phyloP scores from a whole-genome alignment of 257 asterid genomes.

The Fraxinus excelsior region DNA sequence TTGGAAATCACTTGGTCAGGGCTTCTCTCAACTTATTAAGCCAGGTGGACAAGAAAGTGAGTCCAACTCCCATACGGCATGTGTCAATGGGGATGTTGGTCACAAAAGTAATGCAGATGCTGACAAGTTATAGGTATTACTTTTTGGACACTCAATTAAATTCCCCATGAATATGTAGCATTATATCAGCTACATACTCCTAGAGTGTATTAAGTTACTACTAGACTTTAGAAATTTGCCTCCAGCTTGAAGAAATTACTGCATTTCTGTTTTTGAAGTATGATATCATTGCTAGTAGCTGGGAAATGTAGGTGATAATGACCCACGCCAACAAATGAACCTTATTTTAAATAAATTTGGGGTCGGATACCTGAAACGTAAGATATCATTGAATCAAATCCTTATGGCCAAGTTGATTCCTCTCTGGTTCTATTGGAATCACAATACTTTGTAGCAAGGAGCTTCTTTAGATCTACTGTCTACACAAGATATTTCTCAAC shows the following conservation, averaged over 20 bases:
- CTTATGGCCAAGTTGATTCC: too few relatives aligned
- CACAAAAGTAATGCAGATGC: conserved; percentile 31
- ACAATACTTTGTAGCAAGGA: too few relatives aligned
- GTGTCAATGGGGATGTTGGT: conserved; percentile 30
- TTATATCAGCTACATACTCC: too few relatives aligned
- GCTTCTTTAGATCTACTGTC: too few relatives aligned
- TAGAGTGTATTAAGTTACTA: neutral
- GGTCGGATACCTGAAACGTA: neutral
- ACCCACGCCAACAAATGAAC: neutral
- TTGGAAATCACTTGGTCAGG: conserved; percentile 63
- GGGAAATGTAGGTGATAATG: neutral
- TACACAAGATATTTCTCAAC: too few relatives aligned
- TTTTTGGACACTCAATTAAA: conserved; percentile 5
- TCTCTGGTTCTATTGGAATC: too few relatives aligned
- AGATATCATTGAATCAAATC: too few relatives aligned
- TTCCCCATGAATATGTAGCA: too few relatives aligned
- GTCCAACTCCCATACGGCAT: conserved; percentile 27
- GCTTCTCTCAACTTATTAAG: conserved; percentile 48
- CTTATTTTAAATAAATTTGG: neutral
- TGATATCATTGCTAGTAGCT: neutral
- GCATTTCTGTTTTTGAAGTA: too few relatives aligned
- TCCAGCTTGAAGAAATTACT: too few relatives aligned
- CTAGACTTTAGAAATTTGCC: too few relatives aligned
- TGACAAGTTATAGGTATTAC: conserved; percentile 33
- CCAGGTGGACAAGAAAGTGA: conserved; percentile 44